Evolutionary conservation across 169 alveolate genomes (phyloP), one percentile per base, ranked within the genome.

Genomic region (Cryptosporidium sp.): DNA sequence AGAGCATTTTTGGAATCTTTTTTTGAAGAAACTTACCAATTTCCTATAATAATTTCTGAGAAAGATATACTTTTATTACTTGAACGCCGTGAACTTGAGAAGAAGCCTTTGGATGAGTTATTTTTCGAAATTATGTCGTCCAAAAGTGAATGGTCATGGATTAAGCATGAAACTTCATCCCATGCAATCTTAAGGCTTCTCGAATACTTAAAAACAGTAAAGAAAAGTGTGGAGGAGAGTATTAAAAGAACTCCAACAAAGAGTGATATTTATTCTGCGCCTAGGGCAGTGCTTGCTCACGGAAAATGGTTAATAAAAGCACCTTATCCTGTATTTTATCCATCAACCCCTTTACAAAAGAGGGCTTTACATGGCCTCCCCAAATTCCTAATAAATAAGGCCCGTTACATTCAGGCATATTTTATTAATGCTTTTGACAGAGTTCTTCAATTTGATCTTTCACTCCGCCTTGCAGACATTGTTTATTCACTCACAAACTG

Each of bases 221-320:
- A 60, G 31, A 60, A 21, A 2, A 60, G 35, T 5, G 89, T 80
- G 12, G 65, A 35, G 39, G 48, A 42, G 1, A 37, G 45, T 31
- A 61, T 80, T 33, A 73, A 73, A 29, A 80, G 65, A 18, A 31
- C 12, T 14, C 69, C 89, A 14, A 80, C 89, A 62, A 51, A 80
- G 3, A 44, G 62, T 1, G 89, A 80, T 39, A 80, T 80, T 10
- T 80, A 26, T n/a, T 80, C 89, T 5, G 4, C 53, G 6, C 75
- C 89, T n/a, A 80, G 89, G 62, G 89, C 89, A 58, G 16, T 65
- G 31, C 29, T 80, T 44, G 29, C 4, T 12, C 89, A 80, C 62
- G 89, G 89, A 26, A 62, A 65, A 33, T 80, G 89, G 89, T 33
- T 80, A 42, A 62, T 80, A n/a, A 80, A 80, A 12, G 37, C 89